Percentiles rank a stretch among this genome's conserved stretches.
phyloP scores from a whole-genome alignment of 176 grass and related monocot genomes.

The Aegilops umbellulata region DNA sequence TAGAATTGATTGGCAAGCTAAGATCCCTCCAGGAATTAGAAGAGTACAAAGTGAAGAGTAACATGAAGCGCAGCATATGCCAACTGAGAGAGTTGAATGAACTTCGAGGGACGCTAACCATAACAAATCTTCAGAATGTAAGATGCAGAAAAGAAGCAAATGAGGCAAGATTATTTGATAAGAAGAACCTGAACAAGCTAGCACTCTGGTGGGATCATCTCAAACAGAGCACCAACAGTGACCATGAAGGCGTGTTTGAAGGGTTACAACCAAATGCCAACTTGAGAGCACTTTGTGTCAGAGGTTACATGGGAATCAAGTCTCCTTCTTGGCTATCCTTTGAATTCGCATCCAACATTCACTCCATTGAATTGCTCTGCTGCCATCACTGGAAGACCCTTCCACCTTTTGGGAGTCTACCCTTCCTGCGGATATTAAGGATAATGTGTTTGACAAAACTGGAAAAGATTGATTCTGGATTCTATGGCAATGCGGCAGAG shows the following conservation, averaged over 20 bases:
- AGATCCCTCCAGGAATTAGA: constrained; percentile 19
- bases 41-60: not conserved
- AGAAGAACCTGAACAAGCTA: constrained; percentile 32
- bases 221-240: too few relatives aligned
- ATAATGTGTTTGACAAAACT: constrained; percentile 2
- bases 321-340: too few relatives aligned
- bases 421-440: constrained; percentile 31
- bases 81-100: constrained; percentile 29
- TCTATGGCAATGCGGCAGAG: constrained; percentile 12
- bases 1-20: constrained; percentile 19
- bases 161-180: constrained; percentile 16
- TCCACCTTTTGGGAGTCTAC: constrained; percentile 39
- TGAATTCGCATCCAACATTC: too few relatives aligned
- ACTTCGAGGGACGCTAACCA: constrained; percentile 25
- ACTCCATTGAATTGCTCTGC: too few relatives aligned
- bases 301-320: too few relatives aligned
- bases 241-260: too few relatives aligned
- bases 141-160: not conserved
- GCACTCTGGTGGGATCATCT: too few relatives aligned
- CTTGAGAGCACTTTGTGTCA: too few relatives aligned
- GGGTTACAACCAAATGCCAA: too few relatives aligned
- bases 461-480: constrained; percentile 27
- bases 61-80: not conserved
- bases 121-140: constrained; percentile 34
- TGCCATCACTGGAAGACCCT: not conserved